Base-by-base conservation (phyloP, 2,329 filamentous ascomycete genomes). In the Tricladium varicosporioides region DNA sequence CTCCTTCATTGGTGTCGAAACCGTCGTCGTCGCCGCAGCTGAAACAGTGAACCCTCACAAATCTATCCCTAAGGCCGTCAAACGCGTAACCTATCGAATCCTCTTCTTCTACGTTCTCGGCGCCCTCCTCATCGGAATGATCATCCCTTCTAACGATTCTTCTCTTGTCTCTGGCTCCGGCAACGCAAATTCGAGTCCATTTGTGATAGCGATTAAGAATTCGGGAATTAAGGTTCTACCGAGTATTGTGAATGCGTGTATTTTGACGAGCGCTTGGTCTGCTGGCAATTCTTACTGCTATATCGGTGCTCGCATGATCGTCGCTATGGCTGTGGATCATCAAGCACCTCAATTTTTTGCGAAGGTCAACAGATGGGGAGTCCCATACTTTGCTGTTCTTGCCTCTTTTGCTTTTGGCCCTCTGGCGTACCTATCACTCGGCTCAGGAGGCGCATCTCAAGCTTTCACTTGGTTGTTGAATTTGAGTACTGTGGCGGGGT, bases 11-110 rank as follows among this genome's bases (percentile, higher is more conserved):
- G 79, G 79, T 15, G 75, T 73, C 18, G 74, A 76, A 63, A 67
- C 74, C 53, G 73, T 75, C 33, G 73, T 73, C 22, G 70, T 75
- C 27, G 72, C 74, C 73, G 87, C 87, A 2, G 87, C 85, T 15
- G 88, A 91, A 70, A 81, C 87, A 0, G 81, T 88, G 65, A 88
- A 90, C 63, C 88, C 88, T 0, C 83, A 88, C 14, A 74, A 74
- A 15, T 81, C 87, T 16, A 83, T 94, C 71, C 89, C 89, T 0
- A 83, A 81, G 43, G 89, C 89, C 1, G 92, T 85, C 72, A 91
- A 91, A 59, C 84, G 87, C 49, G 88, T 92, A 1, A 92, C 92
- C 71, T 92, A 89, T 71, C 86, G 90, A 32, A 75, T 93, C 32
- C 87, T 87, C 0, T 75, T 82, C 1, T 92, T 93, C 71, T 92